Percentiles rank a stretch among this genome's conserved stretches.
Conservation (phyloP, 2,329 filamentous ascomycete genomes). For the Davidsoniella virescens region DNA sequence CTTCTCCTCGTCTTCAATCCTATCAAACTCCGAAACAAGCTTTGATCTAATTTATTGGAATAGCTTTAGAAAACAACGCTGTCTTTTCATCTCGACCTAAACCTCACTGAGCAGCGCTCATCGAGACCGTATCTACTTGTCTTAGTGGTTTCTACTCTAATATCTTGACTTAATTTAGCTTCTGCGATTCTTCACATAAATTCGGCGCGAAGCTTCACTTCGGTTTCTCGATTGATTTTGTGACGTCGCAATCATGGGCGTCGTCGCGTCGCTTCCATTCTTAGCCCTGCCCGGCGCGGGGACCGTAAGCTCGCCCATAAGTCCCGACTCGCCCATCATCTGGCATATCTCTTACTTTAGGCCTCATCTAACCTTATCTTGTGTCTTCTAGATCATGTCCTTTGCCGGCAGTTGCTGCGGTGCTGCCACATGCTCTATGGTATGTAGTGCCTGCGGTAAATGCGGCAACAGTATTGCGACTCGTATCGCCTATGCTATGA, state of each 20-base stretch:
- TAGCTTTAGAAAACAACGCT: no score
- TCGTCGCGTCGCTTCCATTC: conserved; percentile 74
- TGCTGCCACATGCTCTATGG: conserved; percentile 87
- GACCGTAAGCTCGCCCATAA: conserved; percentile 45
- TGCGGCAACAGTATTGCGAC: conserved; percentile 96
- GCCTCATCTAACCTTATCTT: not conserved
- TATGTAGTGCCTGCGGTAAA: conserved; percentile 90
- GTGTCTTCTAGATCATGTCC: conserved; percentile 44
- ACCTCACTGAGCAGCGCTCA: not conserved
- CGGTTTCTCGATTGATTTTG: conserved; percentile 1
- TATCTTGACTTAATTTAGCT: not conserved
- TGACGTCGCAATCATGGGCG: conserved; percentile 52
- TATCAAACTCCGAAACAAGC: no score
- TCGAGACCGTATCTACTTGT: not conserved
- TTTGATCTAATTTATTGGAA: no score
- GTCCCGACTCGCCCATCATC: not conserved
- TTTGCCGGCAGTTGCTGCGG: conserved; percentile 86
- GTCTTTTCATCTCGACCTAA: not conserved
- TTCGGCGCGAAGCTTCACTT: not conserved
- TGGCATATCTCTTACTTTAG: not conserved
- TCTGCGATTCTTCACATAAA: not conserved
- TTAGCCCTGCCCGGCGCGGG: conserved; percentile 73
- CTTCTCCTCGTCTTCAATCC: not conserved
- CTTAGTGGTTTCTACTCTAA: not conserved
- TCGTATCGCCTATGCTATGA: conserved; percentile 86